Evolutionary conservation across 768 basidiomycete species (phyloP).

Genomic region (Leccinellum luteum): DNA sequence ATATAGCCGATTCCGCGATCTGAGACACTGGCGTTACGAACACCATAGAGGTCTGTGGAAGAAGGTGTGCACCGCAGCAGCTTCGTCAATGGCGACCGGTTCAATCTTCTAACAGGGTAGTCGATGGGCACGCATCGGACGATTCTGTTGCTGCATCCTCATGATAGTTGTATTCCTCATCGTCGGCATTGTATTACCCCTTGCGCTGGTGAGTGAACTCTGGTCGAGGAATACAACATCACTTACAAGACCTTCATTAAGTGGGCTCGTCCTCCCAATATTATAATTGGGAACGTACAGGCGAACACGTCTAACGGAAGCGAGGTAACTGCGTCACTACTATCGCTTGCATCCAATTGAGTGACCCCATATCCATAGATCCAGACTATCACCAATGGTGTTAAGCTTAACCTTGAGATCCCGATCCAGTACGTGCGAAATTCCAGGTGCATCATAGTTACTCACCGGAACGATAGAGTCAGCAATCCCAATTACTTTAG

Average conservation of each 20-base stretch:
- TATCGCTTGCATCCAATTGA: slow-evolving; percentile 19
- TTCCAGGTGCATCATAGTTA: neutral
- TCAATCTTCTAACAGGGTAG: slow-evolving; percentile 45
- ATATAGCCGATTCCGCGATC: slow-evolving; percentile 26
- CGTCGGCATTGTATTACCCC: slow-evolving; percentile 59
- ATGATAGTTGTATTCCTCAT: slow-evolving; percentile 64
- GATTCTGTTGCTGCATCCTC: slow-evolving; percentile 76
- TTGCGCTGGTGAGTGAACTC: slow-evolving; percentile 56
- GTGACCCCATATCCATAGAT: slow-evolving; percentile 28
- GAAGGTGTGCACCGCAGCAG: slow-evolving; percentile 39
- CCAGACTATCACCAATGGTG: slow-evolving; percentile 38
- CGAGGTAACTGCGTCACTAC: slow-evolving; percentile 38
- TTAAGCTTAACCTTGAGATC: slow-evolving; percentile 61
- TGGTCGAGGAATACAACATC: neutral
- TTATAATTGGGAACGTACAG: slow-evolving; percentile 52
- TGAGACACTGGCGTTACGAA: slow-evolving; percentile 54
- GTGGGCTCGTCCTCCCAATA: slow-evolving; percentile 77
- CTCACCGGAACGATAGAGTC: slow-evolving; percentile 46
- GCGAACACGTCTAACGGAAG: slow-evolving; percentile 36
- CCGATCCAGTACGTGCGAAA: slow-evolving; percentile 55
- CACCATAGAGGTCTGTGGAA: slow-evolving; percentile 68
- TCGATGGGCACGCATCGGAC: slow-evolving; percentile 55
- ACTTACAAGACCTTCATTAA: slow-evolving; percentile 27
- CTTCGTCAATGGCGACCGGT: neutral
- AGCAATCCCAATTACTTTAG: slow-evolving; percentile 81